Conservation (phyloP, 257 asterid genomes). For the Marsdenia floribunda region DNA sequence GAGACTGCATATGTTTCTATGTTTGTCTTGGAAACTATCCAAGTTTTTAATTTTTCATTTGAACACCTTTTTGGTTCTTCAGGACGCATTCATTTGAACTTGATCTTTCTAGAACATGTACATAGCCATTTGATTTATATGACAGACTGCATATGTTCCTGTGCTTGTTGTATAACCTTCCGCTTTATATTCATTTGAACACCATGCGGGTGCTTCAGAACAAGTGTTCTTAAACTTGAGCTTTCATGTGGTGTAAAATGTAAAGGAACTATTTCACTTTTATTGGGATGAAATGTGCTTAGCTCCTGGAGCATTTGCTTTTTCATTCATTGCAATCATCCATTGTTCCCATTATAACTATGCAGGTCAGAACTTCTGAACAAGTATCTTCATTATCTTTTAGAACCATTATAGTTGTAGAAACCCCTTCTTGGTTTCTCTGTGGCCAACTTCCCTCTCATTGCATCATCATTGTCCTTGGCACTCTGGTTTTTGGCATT, state of each 20-base stretch:
- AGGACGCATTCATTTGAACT: no score
- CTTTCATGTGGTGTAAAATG: neutral
- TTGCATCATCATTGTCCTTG: neutral
- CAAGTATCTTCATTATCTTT: neutral
- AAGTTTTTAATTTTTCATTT: neutral
- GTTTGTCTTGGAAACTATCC: neutral
- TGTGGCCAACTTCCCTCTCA: no score
- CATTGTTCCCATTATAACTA: neutral
- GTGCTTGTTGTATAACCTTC: neutral
- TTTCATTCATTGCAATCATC: neutral
- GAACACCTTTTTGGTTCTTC: no score
- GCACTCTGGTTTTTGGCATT: neutral
- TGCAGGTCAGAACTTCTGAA: neutral
- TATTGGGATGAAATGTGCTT: neutral
- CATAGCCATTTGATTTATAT: neutral
- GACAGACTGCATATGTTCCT: neutral
- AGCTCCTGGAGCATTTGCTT: neutral
- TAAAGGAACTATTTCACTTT: neutral
- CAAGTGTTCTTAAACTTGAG: neutral
- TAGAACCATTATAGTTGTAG: neutral
- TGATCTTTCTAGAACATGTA: no score
- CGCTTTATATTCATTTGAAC: neutral
- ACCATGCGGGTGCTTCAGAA: neutral
- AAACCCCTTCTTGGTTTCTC: neutral
- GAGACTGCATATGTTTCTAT: neutral